A percentile compares a stretch with the other conserved stretches of the same genome.
Evolutionary conservation across 805 yeast genomes (phyloP).

Genomic region (Kluyveromyces nonfermentans): DNA sequence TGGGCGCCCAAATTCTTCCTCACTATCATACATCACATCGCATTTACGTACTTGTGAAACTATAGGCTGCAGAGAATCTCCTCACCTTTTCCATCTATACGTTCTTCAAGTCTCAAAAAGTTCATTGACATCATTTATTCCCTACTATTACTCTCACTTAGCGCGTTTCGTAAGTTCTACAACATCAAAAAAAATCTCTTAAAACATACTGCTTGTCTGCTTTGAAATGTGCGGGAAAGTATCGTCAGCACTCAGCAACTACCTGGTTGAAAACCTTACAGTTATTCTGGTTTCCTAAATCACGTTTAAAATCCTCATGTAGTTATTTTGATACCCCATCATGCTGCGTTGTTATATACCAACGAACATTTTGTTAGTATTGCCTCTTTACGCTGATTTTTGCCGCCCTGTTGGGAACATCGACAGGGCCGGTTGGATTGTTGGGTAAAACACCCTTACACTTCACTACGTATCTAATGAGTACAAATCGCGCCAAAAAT

Average conservation of each 20-base stretch:
- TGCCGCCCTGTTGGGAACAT: slow-evolving; percentile 1
- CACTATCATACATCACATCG: too few species aligned
- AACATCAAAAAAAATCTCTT: background rate
- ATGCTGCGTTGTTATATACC: background rate
- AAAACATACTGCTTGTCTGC: background rate
- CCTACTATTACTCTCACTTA: background rate
- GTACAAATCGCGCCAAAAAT: background rate
- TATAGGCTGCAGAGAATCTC: too few species aligned
- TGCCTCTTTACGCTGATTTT: background rate
- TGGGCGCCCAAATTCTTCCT: background rate
- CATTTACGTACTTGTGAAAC: too few species aligned
- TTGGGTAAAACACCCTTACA: background rate
- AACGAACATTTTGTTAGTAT: background rate
- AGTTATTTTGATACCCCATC: background rate
- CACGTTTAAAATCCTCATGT: background rate
- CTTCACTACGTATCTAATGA: background rate
- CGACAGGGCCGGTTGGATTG: background rate
- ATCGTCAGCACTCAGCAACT: background rate
- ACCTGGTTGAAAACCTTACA: background rate
- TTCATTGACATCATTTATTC: too few species aligned
- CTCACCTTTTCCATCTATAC: too few species aligned
- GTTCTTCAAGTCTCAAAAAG: too few species aligned
- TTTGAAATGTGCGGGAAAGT: background rate
- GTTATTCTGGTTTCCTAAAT: background rate
- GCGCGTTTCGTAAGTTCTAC: background rate